Evolutionary conservation across 2,329 filamentous ascomycete genomes (phyloP).

Genomic region (Herpotrichia juniperi): DNA sequence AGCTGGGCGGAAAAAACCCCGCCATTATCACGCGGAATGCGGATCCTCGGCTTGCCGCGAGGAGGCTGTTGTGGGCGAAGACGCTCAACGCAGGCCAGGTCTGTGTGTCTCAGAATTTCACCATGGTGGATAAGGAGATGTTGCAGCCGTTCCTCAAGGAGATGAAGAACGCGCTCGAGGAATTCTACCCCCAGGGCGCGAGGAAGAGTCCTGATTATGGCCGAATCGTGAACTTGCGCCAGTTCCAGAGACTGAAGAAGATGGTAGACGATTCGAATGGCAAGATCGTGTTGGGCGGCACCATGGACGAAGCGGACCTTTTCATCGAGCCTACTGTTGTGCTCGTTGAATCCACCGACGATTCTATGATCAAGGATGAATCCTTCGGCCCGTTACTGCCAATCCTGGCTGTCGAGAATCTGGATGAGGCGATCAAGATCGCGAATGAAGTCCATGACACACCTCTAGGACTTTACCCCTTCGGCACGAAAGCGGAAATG

Average conservation of each 20-base stretch:
- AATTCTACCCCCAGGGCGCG: constrained; percentile 85
- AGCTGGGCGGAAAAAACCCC: constrained; percentile 91
- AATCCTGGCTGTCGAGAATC: constrained; percentile 75
- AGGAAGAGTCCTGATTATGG: constrained; percentile 78
- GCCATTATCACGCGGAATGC: constrained; percentile 88
- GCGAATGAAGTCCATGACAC: constrained; percentile 83
- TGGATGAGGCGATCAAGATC: constrained; percentile 85
- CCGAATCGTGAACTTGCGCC: constrained; percentile 78
- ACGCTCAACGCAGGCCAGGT: constrained; percentile 85
- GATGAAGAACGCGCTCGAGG: constrained; percentile 71
- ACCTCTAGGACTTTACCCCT: constrained; percentile 82
- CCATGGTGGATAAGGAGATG: constrained; percentile 78
- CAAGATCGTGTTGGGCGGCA: constrained; percentile 85
- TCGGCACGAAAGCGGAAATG: constrained; percentile 81
- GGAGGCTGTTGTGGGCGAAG: constrained; percentile 89
- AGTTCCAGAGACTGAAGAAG: constrained; percentile 83
- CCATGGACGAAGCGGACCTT: constrained; percentile 76
- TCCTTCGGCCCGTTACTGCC: constrained; percentile 93
- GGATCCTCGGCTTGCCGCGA: constrained; percentile 79
- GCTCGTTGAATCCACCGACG: constrained; percentile 75
- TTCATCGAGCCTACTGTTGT: constrained; percentile 95
- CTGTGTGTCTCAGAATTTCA: constrained; percentile 92
- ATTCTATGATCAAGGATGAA: constrained; percentile 81
- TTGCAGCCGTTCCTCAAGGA: constrained; percentile 74
- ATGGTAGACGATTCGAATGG: constrained; percentile 87